Conservation (phyloP, 208 protist genomes). For the Trichomonas vaginalis region DNA sequence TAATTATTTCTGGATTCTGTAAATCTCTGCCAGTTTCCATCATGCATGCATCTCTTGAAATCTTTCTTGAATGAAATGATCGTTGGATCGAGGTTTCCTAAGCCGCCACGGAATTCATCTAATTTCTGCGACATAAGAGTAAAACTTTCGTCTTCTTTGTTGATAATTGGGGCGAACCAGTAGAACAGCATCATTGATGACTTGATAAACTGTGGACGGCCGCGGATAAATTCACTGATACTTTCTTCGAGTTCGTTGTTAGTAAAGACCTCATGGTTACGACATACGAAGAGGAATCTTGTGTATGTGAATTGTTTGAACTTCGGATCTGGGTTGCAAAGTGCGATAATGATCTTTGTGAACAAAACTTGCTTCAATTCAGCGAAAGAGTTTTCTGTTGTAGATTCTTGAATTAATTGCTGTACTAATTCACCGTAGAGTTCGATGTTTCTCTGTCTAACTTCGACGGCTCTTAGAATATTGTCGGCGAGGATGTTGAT, state of each 20-base stretch:
- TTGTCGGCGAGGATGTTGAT: background rate
- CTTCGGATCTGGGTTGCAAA: background rate
- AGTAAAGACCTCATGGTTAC: background rate
- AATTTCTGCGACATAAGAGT: background rate
- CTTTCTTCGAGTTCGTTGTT: background rate
- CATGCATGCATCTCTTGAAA: background rate
- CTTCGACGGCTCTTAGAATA: background rate
- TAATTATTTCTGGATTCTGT: background rate
- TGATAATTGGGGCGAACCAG: background rate
- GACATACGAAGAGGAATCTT: background rate
- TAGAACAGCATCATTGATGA: background rate
- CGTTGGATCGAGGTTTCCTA: background rate
- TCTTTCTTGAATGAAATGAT: background rate
- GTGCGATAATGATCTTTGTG: background rate
- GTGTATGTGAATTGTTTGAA: background rate
- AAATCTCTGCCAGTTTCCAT: background rate
- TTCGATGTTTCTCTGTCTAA: background rate
- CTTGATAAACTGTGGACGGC: background rate
- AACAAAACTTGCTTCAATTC: background rate
- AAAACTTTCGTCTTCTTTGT: background rate
- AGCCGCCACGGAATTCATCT: background rate
- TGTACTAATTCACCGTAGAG: background rate
- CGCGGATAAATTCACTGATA: background rate
- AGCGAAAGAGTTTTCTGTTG: background rate
- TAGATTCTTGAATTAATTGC: background rate